These are phyloP conservation scores for Nidularia sp. DNA, from an alignment of 768 basidiomycete genomes.

Conservation along the genomic window DNA sequence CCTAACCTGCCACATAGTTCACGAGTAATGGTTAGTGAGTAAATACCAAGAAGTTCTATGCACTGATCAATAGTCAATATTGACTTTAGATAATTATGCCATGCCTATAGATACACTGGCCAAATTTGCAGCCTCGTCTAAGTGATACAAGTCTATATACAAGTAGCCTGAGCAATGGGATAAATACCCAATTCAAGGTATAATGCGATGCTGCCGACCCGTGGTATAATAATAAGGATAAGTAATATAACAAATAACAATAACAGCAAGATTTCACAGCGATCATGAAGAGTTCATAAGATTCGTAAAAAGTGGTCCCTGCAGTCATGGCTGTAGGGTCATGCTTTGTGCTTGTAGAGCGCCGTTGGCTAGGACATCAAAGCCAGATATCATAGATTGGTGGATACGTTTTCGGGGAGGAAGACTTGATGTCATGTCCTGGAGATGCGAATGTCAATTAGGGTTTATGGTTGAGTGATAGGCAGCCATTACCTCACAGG, in stretches of 20 bases:
- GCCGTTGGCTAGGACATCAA: slow-evolving; percentile 49
- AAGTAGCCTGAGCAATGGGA: not conserved
- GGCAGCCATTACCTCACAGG: slow-evolving; percentile 38
- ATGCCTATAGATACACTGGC: no score
- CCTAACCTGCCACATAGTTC: no score
- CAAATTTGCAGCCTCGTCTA: no score
- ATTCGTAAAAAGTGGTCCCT: not conserved
- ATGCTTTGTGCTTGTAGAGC: slow-evolving; percentile 54
- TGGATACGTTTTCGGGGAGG: slow-evolving; percentile 64
- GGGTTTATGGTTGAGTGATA: slow-evolving; percentile 8
- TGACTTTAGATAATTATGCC: no score
- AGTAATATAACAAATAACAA: not conserved
- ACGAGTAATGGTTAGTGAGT: no score
- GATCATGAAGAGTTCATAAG: not conserved
- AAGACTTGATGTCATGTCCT: slow-evolving; percentile 44
- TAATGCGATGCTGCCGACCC: no score
- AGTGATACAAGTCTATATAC: no score
- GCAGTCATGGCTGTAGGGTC: slow-evolving; percentile 45
- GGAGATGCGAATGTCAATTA: slow-evolving; percentile 6
- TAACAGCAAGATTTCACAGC: not conserved
- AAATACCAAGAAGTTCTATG: no score
- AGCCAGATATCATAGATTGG: slow-evolving; percentile 54
- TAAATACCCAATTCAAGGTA: not conserved
- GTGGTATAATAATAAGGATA: not conserved
- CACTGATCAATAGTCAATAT: no score